Conservation (phyloP, 306 rosid genomes). For the Calophaca sinica region DNA sequence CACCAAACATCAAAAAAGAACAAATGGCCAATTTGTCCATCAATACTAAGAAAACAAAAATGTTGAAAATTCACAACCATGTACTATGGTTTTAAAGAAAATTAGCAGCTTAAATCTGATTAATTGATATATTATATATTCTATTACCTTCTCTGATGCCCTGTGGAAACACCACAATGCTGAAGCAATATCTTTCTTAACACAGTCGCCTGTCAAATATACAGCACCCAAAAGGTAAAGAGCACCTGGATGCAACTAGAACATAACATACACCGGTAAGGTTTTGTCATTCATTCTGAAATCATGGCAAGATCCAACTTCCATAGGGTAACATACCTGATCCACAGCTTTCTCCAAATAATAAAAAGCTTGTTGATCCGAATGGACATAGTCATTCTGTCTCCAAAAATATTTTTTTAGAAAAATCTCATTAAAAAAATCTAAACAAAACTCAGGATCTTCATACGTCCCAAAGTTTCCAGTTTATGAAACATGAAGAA, state of each 20-base stretch:
- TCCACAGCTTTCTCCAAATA: conserved; percentile 95
- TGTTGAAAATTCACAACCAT: neutral
- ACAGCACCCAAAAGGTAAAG: conserved; percentile 92
- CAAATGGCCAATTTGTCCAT: neutral
- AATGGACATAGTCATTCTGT: conserved; percentile 80
- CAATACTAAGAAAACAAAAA: conserved; percentile 11
- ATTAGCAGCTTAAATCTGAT: conserved; percentile 27
- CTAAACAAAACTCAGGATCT: neutral
- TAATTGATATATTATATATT: conserved; percentile 11
- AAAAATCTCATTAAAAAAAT: neutral
- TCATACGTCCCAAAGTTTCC: conserved; percentile 10
- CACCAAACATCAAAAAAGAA: conserved; percentile 8
- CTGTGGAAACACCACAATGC: conserved; percentile 94
- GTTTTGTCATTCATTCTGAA: conserved; percentile 42
- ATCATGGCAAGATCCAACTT: conserved; percentile 36
- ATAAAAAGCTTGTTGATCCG: conserved; percentile 93
- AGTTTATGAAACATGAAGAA: conserved; percentile 21
- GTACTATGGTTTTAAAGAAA: neutral
- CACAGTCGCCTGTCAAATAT: conserved; percentile 87
- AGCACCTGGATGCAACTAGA: conserved; percentile 93
- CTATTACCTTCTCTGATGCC: conserved; percentile 87
- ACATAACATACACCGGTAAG: conserved; percentile 52
- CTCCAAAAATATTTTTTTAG: neutral
- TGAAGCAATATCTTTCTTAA: conserved; percentile 75
- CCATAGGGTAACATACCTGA: conserved; percentile 64